Conservation (phyloP, 441 rosid species). For the Erodium moschatum region DNA sequence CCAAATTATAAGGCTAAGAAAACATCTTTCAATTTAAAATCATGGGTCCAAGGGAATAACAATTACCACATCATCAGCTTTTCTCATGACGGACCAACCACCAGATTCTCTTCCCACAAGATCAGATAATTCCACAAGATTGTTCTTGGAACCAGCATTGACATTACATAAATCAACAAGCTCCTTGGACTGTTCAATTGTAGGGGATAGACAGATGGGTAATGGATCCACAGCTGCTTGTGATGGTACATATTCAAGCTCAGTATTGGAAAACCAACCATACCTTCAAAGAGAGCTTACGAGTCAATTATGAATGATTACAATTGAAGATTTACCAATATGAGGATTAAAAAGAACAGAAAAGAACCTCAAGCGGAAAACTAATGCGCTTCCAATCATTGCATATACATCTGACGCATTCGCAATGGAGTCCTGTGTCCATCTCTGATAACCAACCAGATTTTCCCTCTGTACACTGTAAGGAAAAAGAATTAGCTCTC, state of each 20-base stretch:
- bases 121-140: constrained; percentile 25
- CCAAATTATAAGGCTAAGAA: background rate
- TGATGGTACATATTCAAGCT: constrained; percentile 31
- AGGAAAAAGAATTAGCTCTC: constrained; percentile 78
- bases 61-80: constrained; percentile 36
- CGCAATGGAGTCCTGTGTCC: constrained; percentile 64
- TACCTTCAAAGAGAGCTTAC: constrained; percentile 51
- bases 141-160: constrained; percentile 21
- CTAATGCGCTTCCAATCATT: constrained; percentile 56
- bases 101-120: constrained; percentile 27
- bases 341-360: constrained; percentile 20
- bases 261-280: constrained; percentile 67
- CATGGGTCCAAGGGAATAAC: constrained; percentile 12
- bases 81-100: constrained; percentile 23
- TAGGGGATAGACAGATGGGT: constrained; percentile 27
- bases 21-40: background rate
- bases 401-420: constrained; percentile 60
- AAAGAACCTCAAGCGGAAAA: constrained; percentile 81
- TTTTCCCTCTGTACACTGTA: constrained; percentile 58
- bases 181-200: constrained; percentile 29
- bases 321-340: constrained; percentile 12
- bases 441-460: constrained; percentile 44
- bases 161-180: constrained; percentile 26
- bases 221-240: constrained; percentile 34
- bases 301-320: constrained; percentile 11